Evolutionary conservation across 2,329 filamentous ascomycete species (phyloP), one percentile per base, ranked within the genome.

Genomic region (Aspergillus oerlinghausenensis): DNA sequence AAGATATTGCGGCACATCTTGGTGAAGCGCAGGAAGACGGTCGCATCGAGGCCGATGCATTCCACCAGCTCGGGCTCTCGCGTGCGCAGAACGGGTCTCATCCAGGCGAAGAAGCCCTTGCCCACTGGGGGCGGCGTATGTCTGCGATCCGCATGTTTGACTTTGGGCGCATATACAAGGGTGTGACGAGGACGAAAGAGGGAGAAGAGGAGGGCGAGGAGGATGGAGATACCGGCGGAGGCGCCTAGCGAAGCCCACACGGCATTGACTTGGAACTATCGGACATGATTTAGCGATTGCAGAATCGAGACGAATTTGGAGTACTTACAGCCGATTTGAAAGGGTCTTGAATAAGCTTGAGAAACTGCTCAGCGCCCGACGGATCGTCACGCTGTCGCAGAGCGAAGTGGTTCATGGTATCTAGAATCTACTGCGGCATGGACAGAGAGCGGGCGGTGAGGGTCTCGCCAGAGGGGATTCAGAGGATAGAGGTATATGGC

Each of bases 1-100:
- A 97, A 96, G 61, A 97, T 89, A 71, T 96, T 94, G 58, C 94
- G 87, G 69, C 90, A 90, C 94, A 99, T 97, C 63, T 87, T 83
- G 51, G 87, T 84, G 67, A 97, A 92, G 52, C 93, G 87, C 63
- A 99, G 79, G 72, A 99, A 97, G 50, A 99, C 78, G 8, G 89
- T 88, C 8, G 92, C 94, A 75, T 99, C 94, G 78, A 99, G 80
- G 51, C 94, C 94, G 42, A 96, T 87, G 65, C 88, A 86, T n/a
- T 88, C 82, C 25, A 96, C 82, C 60, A 97, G 75, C 14, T 89
- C 82, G 55, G 85, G 78, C 77, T 99, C 94, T 58, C 84, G 87
- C 14, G 89, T 93, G 59, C 81, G 84, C 75, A 92, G 81, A 32
- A 99, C 78, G 0, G 93, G 92, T 21, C 80, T 79, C 32, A 96